Percentiles rank a stretch among this genome's conserved stretches.
Evolutionary conservation across 306 rosid species (phyloP).

Genomic region (Quercus engelmannii): DNA sequence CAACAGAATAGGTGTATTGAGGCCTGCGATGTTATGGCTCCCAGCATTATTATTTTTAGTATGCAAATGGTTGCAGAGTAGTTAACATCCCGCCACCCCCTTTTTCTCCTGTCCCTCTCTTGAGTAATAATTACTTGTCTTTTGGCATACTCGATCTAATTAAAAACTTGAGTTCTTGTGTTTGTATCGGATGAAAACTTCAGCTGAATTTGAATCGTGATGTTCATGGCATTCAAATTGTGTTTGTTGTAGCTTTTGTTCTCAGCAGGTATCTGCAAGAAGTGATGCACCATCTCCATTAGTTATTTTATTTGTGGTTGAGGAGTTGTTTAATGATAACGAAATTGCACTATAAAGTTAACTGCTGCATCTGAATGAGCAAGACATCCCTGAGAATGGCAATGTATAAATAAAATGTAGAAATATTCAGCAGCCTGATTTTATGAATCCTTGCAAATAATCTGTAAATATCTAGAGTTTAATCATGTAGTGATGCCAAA

Average conservation of each 20-base stretch:
- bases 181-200: not conserved
- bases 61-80: constrained; percentile 7
- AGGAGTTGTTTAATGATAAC: not conserved
- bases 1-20: constrained; percentile 42
- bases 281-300: not conserved
- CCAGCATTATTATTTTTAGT: constrained; percentile 9
- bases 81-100: not conserved
- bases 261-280: not conserved
- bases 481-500: too few relatives aligned
- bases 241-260: not conserved
- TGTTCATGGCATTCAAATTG: not conserved
- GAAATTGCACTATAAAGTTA: not conserved
- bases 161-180: too few relatives aligned
- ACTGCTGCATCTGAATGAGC: too few relatives aligned
- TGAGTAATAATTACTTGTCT: constrained; percentile 26
- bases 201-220: not conserved
- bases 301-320: not conserved
- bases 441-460: too few relatives aligned
- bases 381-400: too few relatives aligned
- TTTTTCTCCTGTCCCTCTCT: constrained; percentile 9
- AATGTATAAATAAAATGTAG: too few relatives aligned
- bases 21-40: constrained; percentile 16
- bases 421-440: too few relatives aligned
- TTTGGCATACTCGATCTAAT: not conserved
- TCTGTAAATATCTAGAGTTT: too few relatives aligned